Percentiles rank a stretch among this genome's conserved stretches.
These are phyloP conservation scores for Pseudocercospora cruenta DNA, from an alignment of 2,329 filamentous ascomycete species.

Conservation along the genomic window DNA sequence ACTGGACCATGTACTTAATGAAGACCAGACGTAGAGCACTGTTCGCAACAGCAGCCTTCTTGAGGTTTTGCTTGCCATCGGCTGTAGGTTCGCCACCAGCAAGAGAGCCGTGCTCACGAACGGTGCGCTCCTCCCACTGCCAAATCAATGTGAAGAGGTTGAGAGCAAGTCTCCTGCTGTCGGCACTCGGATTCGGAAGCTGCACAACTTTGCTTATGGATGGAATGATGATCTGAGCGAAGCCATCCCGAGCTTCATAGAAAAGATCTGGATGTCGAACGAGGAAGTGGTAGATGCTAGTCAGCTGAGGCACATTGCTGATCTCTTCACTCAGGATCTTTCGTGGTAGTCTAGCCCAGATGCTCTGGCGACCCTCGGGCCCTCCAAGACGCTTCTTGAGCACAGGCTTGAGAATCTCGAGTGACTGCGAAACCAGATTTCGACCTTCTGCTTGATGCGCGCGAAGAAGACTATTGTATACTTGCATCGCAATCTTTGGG, in stretches of 20 bases:
- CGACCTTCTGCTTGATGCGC: conserved; percentile 95
- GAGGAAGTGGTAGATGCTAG: conserved; percentile 95
- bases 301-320: conserved; percentile 92
- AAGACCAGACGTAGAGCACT: conserved; percentile 72
- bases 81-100: conserved; percentile 33
- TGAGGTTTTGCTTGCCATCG: conserved; percentile 27
- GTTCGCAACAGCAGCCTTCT: conserved; percentile 44
- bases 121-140: conserved; percentile 86
- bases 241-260: conserved; percentile 91
- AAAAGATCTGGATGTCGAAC: conserved; percentile 91
- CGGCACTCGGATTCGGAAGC: conserved; percentile 81
- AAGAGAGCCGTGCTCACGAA: conserved; percentile 60
- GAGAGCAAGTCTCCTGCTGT: conserved; percentile 87
- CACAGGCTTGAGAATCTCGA: conserved; percentile 94
- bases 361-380: conserved; percentile 71
- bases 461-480: conserved; percentile 87
- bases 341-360: conserved; percentile 88
- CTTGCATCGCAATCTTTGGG: conserved; percentile 91
- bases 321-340: conserved; percentile 93
- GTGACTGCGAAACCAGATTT: conserved; percentile 85
- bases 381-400: conserved; percentile 80
- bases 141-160: conserved; percentile 90
- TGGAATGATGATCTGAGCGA: conserved; percentile 83
- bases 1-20: conserved; percentile 92
- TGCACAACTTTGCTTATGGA: conserved; percentile 86